Conservation (phyloP, 345 rosid genomes). For the Pistacia atlantica region DNA sequence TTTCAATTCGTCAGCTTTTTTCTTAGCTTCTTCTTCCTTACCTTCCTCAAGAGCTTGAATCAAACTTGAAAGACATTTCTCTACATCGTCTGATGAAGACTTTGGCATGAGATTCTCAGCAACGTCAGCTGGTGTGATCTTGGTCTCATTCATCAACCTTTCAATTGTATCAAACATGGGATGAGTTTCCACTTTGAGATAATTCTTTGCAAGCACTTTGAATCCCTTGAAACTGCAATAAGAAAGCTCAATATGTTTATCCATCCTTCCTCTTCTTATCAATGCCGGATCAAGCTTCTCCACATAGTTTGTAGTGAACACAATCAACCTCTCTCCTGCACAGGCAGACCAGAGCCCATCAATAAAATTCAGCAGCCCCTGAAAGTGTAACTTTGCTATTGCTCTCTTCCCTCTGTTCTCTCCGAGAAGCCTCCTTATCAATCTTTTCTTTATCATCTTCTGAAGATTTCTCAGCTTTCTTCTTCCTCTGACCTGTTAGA, state of each 20-base stretch:
- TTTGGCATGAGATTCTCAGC: constrained; percentile 59
- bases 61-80: constrained; percentile 37
- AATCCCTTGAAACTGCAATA: constrained; percentile 51
- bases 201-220: constrained; percentile 51
- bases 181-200: constrained; percentile 40
- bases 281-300: constrained; percentile 75
- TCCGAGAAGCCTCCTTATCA: constrained; percentile 31
- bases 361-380: constrained; percentile 63
- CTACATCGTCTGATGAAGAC: constrained; percentile 34
- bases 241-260: constrained; percentile 52
- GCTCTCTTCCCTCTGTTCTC: constrained; percentile 33
- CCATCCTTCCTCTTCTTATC: constrained; percentile 73
- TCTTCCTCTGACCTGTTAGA: constrained; percentile 56
- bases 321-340: constrained; percentile 66
- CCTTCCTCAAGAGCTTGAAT: constrained; percentile 46
- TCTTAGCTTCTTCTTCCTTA: constrained; percentile 24
- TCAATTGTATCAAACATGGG: constrained; percentile 31
- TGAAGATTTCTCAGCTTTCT: constrained; percentile 28
- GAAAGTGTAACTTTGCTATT: constrained; percentile 63
- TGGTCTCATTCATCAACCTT: constrained; percentile 31
- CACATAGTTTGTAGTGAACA: constrained; percentile 62
- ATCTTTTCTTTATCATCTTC: constrained; percentile 34
- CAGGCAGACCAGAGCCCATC: constrained; percentile 79
- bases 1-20: constrained; percentile 3
- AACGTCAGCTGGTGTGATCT: constrained; percentile 55